These are phyloP conservation scores for Atractiella rhizophila DNA, from an alignment of 768 basidiomycete species.

Conservation along the genomic window DNA sequence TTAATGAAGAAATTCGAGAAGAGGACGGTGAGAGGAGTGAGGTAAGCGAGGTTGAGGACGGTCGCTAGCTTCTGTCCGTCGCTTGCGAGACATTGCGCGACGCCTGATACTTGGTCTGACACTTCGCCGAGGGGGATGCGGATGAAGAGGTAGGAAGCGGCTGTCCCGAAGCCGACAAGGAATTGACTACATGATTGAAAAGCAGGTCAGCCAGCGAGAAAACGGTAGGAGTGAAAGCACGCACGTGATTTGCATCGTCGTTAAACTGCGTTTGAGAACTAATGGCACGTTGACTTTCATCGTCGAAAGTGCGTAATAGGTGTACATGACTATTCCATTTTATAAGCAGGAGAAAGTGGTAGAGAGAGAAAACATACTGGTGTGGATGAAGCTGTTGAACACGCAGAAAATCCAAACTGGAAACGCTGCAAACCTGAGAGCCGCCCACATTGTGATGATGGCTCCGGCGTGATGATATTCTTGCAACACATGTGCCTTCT, in stretches of 20 bases:
- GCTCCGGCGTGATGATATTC: constrained; percentile 18
- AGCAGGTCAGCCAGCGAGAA: neutral
- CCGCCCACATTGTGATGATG: constrained; percentile 13
- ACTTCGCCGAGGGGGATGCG: constrained; percentile 6
- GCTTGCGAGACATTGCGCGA: constrained; percentile 10
- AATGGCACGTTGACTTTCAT: constrained; percentile 15
- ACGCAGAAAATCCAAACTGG: constrained; percentile 14
- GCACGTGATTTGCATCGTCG: constrained; percentile 16
- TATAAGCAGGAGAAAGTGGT: too few species aligned
- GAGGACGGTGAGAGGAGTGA: constrained; percentile 14
- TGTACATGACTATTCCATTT: constrained; percentile 11
- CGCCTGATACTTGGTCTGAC: neutral
- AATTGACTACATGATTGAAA: neutral
- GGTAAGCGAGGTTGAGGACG: constrained; percentile 14
- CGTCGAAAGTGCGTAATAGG: constrained; percentile 17
- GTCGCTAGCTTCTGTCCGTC: constrained; percentile 11
- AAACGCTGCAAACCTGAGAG: constrained; percentile 7
- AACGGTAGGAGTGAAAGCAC: constrained; percentile 11
- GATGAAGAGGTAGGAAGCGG: constrained; percentile 14
- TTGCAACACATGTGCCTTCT: constrained; percentile 14
- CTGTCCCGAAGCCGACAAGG: constrained; percentile 4
- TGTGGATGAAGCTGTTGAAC: constrained; percentile 16
- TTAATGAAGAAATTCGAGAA: constrained; percentile 17
- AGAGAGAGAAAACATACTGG: too few species aligned
- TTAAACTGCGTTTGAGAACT: constrained; percentile 14